Conservation (phyloP, 345 rosid species). For the Bruguiera gymnorhiza region DNA sequence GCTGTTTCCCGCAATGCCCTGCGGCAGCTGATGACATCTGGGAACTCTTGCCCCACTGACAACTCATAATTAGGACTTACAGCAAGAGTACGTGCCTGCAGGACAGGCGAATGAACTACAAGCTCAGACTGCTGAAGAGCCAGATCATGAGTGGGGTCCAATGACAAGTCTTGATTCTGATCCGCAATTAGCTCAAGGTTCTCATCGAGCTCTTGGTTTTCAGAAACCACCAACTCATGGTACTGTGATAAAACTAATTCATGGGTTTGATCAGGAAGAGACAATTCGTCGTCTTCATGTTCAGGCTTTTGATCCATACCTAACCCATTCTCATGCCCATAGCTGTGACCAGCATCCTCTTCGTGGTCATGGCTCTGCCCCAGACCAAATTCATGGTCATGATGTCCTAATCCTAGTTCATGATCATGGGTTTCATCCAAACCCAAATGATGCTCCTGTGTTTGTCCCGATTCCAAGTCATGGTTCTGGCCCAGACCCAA, state of each 20-base stretch:
- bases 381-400: constrained; percentile 55
- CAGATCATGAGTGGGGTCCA: constrained; percentile 38
- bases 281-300: constrained; percentile 47
- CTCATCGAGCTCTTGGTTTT: constrained; percentile 68
- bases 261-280: constrained; percentile 31
- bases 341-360: constrained; percentile 48
- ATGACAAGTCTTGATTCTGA: constrained; percentile 56
- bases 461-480: constrained; percentile 59
- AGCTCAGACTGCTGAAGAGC: constrained; percentile 38
- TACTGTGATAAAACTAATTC: constrained; percentile 50
- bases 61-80: constrained; percentile 52
- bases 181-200: constrained; percentile 55
- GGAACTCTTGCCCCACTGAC: constrained; percentile 92
- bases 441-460: constrained; percentile 57
- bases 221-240: constrained; percentile 59
- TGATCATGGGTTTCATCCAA: constrained; percentile 58
- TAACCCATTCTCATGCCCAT: constrained; percentile 51
- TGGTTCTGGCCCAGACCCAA: constrained; percentile 62
- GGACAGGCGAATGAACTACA: constrained; percentile 42
- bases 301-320: constrained; percentile 53
- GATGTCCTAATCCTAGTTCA: constrained; percentile 58
- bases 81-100: constrained; percentile 66
- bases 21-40: constrained; percentile 93
- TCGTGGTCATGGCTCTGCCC: constrained; percentile 58
- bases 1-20: constrained; percentile 95